Evolutionary conservation across 306 rosid genomes (phyloP), one percentile per base, ranked within the genome.

Genomic region (Potentilla sterilis): DNA sequence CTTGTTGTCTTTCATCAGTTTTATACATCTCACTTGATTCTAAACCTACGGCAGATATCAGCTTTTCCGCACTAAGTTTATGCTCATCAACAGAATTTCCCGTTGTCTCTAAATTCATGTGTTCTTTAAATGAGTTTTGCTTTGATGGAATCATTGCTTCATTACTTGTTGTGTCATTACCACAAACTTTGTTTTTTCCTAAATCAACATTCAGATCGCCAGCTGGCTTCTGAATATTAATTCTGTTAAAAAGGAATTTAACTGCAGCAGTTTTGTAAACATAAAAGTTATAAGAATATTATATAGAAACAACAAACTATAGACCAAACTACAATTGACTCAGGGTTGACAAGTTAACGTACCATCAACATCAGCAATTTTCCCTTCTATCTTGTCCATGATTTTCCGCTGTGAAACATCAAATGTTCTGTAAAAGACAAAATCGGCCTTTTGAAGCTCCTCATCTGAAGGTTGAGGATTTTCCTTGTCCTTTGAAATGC

Each of bases 341-440:
- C 48, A 2, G n/a, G 43, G 55, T 37, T 55, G 41, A 63, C 13
- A 62, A 47, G 48, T 16, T 44, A 37, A 62, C 71, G 42, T 77
- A 94, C 98, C 97, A 75, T 85, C 96, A 58, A 66, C 49, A 43
- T 83, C 92, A 41, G 96, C 89, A 83, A 92, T 80, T 74, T 42
- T 75, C 12, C 86, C 93, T 48, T 73, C 92, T 62, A 88, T 77
- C 79, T 78, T 71, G 62, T 86, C 92, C 78, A 78, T 19, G 71
- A 89, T 75, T 82, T 75, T 78, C 13, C 7, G 34, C n/a, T 63
- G 62, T 49, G 74, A 79, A 81, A 95, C 97, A 70, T 95, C 98
- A 86, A 92, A 95, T 72, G 88, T 87, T 51, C 96, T 91, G 66
- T n/a, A 58, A 80, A 89, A 95, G 61, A 92, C 83, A 80, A 78